Percentiles rank a stretch among this genome's conserved stretches.
phyloP scores from a whole-genome alignment of 768 basidiomycete genomes.

The Epithele typhae region DNA sequence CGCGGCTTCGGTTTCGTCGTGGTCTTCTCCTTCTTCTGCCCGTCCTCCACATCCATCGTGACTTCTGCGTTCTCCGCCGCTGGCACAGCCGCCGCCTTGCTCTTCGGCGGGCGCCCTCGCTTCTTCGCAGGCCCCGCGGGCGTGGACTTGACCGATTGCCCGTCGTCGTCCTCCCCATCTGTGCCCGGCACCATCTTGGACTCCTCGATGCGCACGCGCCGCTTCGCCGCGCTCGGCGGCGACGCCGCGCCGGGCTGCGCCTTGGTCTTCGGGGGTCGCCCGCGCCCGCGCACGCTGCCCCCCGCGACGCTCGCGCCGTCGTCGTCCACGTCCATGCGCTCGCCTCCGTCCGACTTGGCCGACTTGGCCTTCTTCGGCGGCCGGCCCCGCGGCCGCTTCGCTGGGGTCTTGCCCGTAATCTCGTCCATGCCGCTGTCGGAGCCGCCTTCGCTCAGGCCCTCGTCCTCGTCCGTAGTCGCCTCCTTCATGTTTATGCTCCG shows the following conservation, averaged over 20 bases:
- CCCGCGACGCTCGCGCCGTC: conserved; percentile 12
- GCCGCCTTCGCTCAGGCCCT: conserved; percentile 23
- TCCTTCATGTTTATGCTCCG: conserved; percentile 24
- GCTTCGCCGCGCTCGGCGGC: conserved; percentile 11
- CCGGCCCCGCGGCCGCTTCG: conserved; percentile 10
- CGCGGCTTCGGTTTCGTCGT: conserved; percentile 13
- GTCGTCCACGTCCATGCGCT: conserved; percentile 25
- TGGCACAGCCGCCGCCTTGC: conserved; percentile 17
- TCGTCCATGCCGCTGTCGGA: conserved; percentile 29
- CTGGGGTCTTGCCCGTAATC: conserved; percentile 20
- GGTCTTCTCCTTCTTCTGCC: conserved; percentile 6
- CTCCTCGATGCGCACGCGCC: conserved; percentile 3
- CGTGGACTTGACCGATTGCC: conserved; percentile 10
- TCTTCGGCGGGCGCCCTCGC: conserved; percentile 18
- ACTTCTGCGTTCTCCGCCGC: conserved; percentile 18
- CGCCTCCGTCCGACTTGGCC: conserved; percentile 12
- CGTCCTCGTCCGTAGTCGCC: conserved; percentile 23
- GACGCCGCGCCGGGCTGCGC: conserved; percentile 4
- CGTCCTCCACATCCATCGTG: conserved; percentile 7
- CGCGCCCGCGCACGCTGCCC: conserved; percentile 15
- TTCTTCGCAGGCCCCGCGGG: conserved; percentile 9
- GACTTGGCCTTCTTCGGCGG: conserved; percentile 17
- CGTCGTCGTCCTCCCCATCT: conserved; percentile 16
- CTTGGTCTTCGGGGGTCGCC: conserved; percentile 16
- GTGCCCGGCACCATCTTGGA: conserved; percentile 12